Conservation (phyloP, 2,329 filamentous ascomycete genomes). For the Penicillium polonicum region DNA sequence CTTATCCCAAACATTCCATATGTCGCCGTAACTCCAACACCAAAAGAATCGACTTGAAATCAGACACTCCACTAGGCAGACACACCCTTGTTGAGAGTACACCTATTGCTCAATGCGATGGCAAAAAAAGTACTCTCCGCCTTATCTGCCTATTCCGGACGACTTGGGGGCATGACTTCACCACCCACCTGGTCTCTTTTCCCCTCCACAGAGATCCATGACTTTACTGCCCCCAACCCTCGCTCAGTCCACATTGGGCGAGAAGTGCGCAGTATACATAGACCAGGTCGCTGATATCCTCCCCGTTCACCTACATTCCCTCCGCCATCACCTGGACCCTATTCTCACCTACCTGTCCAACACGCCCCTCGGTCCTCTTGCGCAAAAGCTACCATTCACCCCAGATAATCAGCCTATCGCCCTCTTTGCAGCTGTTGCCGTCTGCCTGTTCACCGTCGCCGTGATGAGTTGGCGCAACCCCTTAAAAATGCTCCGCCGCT, state of each 20-base stretch:
- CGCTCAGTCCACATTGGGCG: conserved; percentile 41
- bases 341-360: conserved; percentile 24
- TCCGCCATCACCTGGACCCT: conserved; percentile 33
- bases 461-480: conserved; percentile 39
- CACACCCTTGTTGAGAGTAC: not conserved
- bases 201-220: conserved; percentile 33
- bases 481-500: conserved; percentile 35
- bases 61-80: not conserved
- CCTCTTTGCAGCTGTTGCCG: conserved; percentile 28
- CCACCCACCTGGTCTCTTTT: conserved; percentile 10
- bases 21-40: not conserved
- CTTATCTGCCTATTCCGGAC: conserved; percentile 23
- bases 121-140: conserved; percentile 30
- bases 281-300: conserved; percentile 35
- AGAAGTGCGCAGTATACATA: conserved; percentile 42
- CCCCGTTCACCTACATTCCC: conserved; percentile 32
- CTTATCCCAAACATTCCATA: not conserved
- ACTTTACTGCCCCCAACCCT: conserved; percentile 39
- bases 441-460: conserved; percentile 31
- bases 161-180: conserved; percentile 19
- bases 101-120: conserved; percentile 8
- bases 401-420: conserved; percentile 24
- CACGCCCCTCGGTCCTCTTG: conserved; percentile 24
- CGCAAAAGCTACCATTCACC: conserved; percentile 25
- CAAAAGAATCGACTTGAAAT: not conserved